Base-by-base conservation (phyloP, 1,139 yeast species). In the Lodderomyces elongisporus region DNA sequence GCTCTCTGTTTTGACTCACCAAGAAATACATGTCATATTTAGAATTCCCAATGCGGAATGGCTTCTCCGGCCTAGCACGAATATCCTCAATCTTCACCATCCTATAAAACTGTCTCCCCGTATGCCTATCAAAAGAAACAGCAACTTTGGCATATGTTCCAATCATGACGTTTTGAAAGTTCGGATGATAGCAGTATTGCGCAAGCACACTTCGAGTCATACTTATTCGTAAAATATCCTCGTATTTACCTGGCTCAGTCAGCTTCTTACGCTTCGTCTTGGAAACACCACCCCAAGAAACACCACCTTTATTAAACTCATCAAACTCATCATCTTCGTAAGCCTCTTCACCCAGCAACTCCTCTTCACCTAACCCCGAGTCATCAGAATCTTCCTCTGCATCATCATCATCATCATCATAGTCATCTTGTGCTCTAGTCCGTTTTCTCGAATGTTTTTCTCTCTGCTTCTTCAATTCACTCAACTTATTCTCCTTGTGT, bases 61-160 rank as follows among this genome's bases (percentile, higher is more conserved):
- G 74, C 44, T 68, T 77, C 27, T 78, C 80, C 3, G 73, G 71
- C 14, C 46, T 49, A 30, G 66, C 60, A 30, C 74, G 72, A 20
- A 81, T 70, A 36, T 77, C 82, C 44, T 78, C 80, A 34, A 93
- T 77, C 51, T 78, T 82, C 30, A 91, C 95, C 75, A 89, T 74
- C 47, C 96, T 71, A 58, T 91, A 91, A 40, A 77, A 74, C n/a
- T 82, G 73, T 44, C 64, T 63, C 30, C 81, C 76, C 5, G 79
- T 75, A 32, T 77, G 70, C 35, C 70, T 71, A 48, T 82, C 84
- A 27, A 65, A 52, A 4, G 95, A 96, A 39, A 89, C 73, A 52
- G 87, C 85, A 35, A 91, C 78, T 45, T 89, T 75, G 22, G 91
- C 94, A 55, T 70, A 87, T 29, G 94, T 77, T 17, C 87, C 94